Base-by-base conservation (phyloP, 257 asterid genomes). In the Jacaranda copaia region DNA sequence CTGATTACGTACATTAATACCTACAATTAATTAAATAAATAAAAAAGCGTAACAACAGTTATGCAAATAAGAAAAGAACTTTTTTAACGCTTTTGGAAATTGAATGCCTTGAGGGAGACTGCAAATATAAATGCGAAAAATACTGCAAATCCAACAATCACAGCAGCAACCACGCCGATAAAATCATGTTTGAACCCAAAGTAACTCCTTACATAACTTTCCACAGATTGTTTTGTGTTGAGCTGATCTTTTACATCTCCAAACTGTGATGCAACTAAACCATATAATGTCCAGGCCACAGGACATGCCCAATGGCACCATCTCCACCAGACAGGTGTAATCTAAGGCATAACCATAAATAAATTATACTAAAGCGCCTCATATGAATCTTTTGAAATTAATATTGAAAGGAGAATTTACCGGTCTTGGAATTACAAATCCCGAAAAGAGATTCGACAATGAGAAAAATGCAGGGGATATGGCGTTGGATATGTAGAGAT, bases 361-460 rank as follows among this genome's bases (percentile, higher is more conserved):
- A 12, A 12, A 16, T 3, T 12, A 52, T 52, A 52, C 18, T 12
- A 12, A 3, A 15, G 13, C 14, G 35, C 61, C 2, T 36, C 3
- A 61, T 32, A 35, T 11, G 38, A 35, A 11, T 69, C 55, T 8
- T 6, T 35, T 51, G 32, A 25, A 25, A 25, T 25, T 25, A 25
- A 25, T 25, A 25, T 25, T 25, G 32, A 25, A 25, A 25, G 32
- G 32, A 25, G 32, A 25, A 88, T 86, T 85, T 83, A 91, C 97
- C 0, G 89, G 89, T 84, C 84, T 81, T 68, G 93, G 93, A 76
- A 91, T 71, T 49, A 91, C 76, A 74, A 87, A 91, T 45, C 97
- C 97, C 1, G 92, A 85, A 59, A 86, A 84, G 53, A 91, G 86
- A 80, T 88, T 89, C 97, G 95, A 89, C 40, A 91, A 7, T 19